phyloP scores from a whole-genome alignment of 495 filamentous ascomycete genomes.

The Paragyromitra xinjiangensis region DNA sequence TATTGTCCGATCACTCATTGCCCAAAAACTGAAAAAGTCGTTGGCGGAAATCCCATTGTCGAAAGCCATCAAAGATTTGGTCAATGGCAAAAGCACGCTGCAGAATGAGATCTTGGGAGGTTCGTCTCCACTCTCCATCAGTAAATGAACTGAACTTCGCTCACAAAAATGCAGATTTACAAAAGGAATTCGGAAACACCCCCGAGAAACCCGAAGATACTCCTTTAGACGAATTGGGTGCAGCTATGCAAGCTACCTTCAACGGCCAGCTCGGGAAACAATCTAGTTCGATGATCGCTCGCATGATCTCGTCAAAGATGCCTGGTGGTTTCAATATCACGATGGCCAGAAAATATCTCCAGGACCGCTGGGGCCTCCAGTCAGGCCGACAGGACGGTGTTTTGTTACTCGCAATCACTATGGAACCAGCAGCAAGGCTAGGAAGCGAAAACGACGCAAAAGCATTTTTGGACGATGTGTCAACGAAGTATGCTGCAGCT shows the following conservation, averaged over 20 bases:
- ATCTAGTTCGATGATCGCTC: constrained; percentile 88
- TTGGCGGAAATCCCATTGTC: constrained; percentile 86
- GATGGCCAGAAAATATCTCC: constrained; percentile 88
- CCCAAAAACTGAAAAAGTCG: constrained; percentile 98
- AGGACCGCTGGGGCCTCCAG: constrained; percentile 90
- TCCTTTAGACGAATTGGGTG: constrained; percentile 92
- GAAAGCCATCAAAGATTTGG: constrained; percentile 98
- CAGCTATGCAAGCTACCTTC: constrained; percentile 96
- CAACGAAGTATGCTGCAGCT: constrained; percentile 86
- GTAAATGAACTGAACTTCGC: constrained; percentile 12
- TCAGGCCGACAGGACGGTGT: constrained; percentile 91
- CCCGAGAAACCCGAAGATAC: constrained; percentile 99
- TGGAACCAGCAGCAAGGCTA: constrained; percentile 87
- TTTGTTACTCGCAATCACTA: constrained; percentile 86
- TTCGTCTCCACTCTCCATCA: constrained; percentile 18
- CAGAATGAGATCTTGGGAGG: constrained; percentile 57
- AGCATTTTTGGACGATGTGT: constrained; percentile 82
- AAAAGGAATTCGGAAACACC: constrained; percentile 97
- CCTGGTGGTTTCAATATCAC: constrained; percentile 99
- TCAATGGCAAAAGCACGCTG: constrained; percentile 77
- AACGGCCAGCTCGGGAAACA: constrained; percentile 98
- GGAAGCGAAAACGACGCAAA: constrained; percentile 91
- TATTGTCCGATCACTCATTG: constrained; percentile 86
- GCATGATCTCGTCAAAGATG: constrained; percentile 98
- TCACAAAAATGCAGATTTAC: constrained; percentile 83